phyloP scores from a whole-genome alignment of 768 basidiomycete genomes.

The Austroboletus festivus region DNA sequence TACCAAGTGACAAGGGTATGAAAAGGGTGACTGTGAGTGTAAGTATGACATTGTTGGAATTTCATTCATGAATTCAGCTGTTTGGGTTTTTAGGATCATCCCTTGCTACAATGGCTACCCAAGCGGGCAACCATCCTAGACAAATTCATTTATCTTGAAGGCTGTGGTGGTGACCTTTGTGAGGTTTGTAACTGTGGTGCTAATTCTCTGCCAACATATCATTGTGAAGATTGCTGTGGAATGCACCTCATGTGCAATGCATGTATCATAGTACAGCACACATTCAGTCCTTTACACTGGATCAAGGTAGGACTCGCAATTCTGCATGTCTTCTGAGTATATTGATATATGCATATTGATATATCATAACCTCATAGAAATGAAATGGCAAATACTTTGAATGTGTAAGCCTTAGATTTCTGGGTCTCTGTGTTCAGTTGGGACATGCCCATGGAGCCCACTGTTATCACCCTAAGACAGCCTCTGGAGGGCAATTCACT shows the following conservation, averaged over 20 bases:
- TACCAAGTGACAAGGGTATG: too few species aligned
- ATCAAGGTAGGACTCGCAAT: too few species aligned
- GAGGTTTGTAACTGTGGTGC: not conserved
- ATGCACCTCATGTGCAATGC: not conserved
- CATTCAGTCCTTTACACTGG: not conserved
- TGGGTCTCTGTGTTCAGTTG: slow-evolving; percentile 2
- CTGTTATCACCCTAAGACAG: not conserved
- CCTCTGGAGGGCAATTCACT: not conserved
- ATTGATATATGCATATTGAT: too few species aligned
- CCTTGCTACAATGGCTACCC: too few species aligned
- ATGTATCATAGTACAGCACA: not conserved
- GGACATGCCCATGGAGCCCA: not conserved
- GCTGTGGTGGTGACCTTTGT: not conserved
- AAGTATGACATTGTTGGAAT: too few species aligned
- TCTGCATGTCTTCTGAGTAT: too few species aligned
- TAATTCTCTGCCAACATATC: not conserved
- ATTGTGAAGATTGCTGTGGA: not conserved
- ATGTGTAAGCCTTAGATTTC: not conserved
- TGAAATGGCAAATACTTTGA: slow-evolving; percentile 2
- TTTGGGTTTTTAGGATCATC: too few species aligned
- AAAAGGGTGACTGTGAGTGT: too few species aligned
- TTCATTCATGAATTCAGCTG: too few species aligned
- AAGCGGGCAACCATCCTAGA: not conserved
- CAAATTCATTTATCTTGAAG: slow-evolving; percentile 1
- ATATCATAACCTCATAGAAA: too few species aligned